Base-by-base conservation (phyloP, 2,329 filamentous ascomycete species). In the Periconia sp. region DNA sequence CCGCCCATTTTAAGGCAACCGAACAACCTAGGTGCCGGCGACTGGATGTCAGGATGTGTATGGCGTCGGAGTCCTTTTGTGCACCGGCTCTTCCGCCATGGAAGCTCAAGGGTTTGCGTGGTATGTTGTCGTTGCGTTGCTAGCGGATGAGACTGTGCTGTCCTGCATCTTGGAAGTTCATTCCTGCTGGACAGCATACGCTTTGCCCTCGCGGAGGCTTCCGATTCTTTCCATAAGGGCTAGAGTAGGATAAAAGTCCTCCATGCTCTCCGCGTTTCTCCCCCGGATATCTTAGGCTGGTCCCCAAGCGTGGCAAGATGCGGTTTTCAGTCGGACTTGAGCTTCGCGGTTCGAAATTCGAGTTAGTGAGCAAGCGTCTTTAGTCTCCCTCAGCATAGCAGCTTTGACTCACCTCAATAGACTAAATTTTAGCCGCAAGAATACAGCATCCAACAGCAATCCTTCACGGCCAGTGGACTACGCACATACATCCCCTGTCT, bases 361-460 rank as follows among this genome's bases (percentile, higher is more conserved):
- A 47, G 50, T 53, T 33, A 39, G 49, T 49, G 47, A 32, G 46
- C 25, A 37, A 35, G 25, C 15, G 38, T 35, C 42, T 29, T 28
- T 31, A 15, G 28, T 10, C 38, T 4, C 18, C 22, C 12, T 29
- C 24, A 9, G 13, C 21, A 32, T 12, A 29, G 11, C 33, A 16
- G 13, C 7, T 18, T 34, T n/a, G 28, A 22, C 43, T 50, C 3
- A 50, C 31, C 7, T 25, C 11, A 3, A 12, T 28, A 50, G 47
- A 35, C 40, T 50, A 22, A 43, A 30, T 35, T 46, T 29, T 43
- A 40, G 33, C 21, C 10, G 13, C 26, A 22, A 41, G 15, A 37
- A 31, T 21, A 33, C 18, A 5, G 12, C 13, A 18, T 11, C 23
- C 5, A 18, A 12, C 18, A 10, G 19, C 29, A 12, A 29, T 19